Percentiles rank a stretch among this genome's conserved stretches.
Evolutionary conservation across 768 basidiomycete species (phyloP).

Genomic region (Royoungia palumana): DNA sequence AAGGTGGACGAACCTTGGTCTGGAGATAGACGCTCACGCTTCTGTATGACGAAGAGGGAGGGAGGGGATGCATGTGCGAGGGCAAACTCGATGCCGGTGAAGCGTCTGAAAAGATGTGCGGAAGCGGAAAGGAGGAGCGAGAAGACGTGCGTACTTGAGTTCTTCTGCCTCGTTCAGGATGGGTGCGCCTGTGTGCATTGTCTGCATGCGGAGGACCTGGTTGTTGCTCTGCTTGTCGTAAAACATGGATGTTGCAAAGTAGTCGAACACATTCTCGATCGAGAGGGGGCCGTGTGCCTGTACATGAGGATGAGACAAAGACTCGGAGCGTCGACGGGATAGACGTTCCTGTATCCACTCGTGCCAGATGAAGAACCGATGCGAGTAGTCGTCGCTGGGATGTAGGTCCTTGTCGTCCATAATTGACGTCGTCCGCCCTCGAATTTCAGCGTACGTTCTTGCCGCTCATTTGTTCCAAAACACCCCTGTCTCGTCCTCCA

Average conservation of each 20-base stretch:
- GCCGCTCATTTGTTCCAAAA: conserved; percentile 43
- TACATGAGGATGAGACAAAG: not conserved
- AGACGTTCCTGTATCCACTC: conserved; percentile 76
- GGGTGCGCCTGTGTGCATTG: conserved; percentile 76
- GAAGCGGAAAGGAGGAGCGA: not conserved
- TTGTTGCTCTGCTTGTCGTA: conserved; percentile 95
- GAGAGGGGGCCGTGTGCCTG: conserved; percentile 75
- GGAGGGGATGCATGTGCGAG: conserved; percentile 80
- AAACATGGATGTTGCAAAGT: conserved; percentile 89
- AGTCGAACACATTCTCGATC: conserved; percentile 79
- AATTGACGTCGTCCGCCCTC: too few species aligned
- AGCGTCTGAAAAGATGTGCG: conserved; percentile 51
- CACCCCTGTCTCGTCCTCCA: conserved; percentile 40
- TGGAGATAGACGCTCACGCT: conserved; percentile 78
- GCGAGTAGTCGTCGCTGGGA: conserved; percentile 77
- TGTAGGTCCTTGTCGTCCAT: conserved; percentile 66
- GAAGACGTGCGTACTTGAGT: conserved; percentile 48
- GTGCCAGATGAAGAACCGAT: conserved; percentile 87
- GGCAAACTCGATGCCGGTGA: conserved; percentile 85
- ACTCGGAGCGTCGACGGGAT: not conserved
- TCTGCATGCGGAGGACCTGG: conserved; percentile 91
- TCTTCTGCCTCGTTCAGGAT: conserved; percentile 81
- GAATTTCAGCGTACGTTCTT: conserved; percentile 14
- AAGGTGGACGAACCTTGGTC: conserved; percentile 61
- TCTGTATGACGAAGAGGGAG: conserved; percentile 84